Percentiles rank a stretch among this genome's conserved stretches.
These are phyloP conservation scores for Helotiales sp. DNA, from an alignment of 2,329 filamentous ascomycete genomes.

Conservation along the genomic window DNA sequence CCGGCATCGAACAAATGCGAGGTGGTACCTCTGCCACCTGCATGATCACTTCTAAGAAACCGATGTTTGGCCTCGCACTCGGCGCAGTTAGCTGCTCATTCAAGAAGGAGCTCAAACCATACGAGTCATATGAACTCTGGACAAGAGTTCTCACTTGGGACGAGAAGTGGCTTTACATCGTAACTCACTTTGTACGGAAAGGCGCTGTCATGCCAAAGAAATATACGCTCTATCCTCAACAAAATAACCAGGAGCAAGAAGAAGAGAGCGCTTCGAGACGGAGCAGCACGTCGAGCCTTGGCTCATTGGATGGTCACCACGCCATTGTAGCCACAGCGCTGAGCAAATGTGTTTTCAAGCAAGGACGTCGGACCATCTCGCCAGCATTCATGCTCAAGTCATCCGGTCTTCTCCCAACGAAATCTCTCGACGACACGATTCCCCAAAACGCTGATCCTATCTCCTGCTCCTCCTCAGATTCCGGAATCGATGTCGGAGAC, in stretches of 20 bases:
- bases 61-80: slow-evolving; percentile 40
- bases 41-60: slow-evolving; percentile 33
- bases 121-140: slow-evolving; percentile 72
- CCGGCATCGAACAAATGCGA: slow-evolving; percentile 36
- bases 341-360: slow-evolving; percentile 61
- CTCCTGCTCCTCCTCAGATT: slow-evolving; percentile 21
- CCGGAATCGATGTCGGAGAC: slow-evolving; percentile 20
- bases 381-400: slow-evolving; percentile 62
- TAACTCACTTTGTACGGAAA: slow-evolving; percentile 50
- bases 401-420: slow-evolving; percentile 58
- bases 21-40: slow-evolving; percentile 35
- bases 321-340: slow-evolving; percentile 46
- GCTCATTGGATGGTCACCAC: slow-evolving; percentile 10
- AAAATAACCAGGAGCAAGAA: slow-evolving; percentile 19
- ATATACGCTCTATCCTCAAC: slow-evolving; percentile 37
- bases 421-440: slow-evolving; percentile 6
- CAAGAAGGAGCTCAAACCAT: slow-evolving; percentile 68
- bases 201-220: slow-evolving; percentile 37
- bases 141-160: slow-evolving; percentile 73
- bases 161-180: slow-evolving; percentile 73
- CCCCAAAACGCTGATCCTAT: background rate
- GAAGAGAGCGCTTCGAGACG: background rate
- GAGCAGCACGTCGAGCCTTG: background rate
- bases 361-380: slow-evolving; percentile 62
- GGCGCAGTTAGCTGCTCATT: slow-evolving; percentile 61